Evolutionary conservation across 106 monocot genomes (phyloP), one percentile per base, ranked within the genome.

Genomic region (Platanthera guangdongensis): DNA sequence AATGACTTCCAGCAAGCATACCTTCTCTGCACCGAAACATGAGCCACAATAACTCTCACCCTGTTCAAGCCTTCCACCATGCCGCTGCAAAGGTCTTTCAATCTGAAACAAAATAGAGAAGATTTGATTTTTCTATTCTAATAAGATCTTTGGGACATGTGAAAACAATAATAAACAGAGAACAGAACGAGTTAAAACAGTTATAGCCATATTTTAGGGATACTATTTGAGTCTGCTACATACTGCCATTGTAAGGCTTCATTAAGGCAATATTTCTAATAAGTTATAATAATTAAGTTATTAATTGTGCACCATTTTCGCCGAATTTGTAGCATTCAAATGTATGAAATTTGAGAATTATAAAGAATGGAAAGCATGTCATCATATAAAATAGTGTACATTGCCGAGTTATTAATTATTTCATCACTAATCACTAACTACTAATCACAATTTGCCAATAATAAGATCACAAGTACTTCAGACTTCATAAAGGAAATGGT

Each of bases 41-140:
- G 97, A 97, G 73, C 97, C 97, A 81, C 97, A 97, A 65, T 97
- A 97, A 63, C 78, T 80, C 77, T 97, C 97, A 74, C 94, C 94
- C 52, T 94, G 91, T 50, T 94, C 94, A 68, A 97, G 94, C 78
- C 93, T 94, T 78, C 97, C 97, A 60, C 97, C 97, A 91, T 97
- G 97, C 72, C 78, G 86, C 76, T 97, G 97, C 63, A 97, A 81
- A 52, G 97, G 97, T 74, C 79, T 89, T 80, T 97, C 97, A 78
- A 97, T 94, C 97, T 97, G 81, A 77, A 80, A 72, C 16, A 50
- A 82, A 14, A 54, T 59, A 51, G 16, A 73, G 9, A 74, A 47
- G 22, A 14, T 70, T 16, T 48, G 16, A 70, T 48, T 70, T 6
- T 70, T 45, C 16, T 46, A 68, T 46, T 16, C 15, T 1, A 70